A percentile compares a stretch with the other conserved stretches of the same genome.
phyloP scores from a whole-genome alignment of 805 yeast genomes.

The Metschnikowia aberdeeniae region DNA sequence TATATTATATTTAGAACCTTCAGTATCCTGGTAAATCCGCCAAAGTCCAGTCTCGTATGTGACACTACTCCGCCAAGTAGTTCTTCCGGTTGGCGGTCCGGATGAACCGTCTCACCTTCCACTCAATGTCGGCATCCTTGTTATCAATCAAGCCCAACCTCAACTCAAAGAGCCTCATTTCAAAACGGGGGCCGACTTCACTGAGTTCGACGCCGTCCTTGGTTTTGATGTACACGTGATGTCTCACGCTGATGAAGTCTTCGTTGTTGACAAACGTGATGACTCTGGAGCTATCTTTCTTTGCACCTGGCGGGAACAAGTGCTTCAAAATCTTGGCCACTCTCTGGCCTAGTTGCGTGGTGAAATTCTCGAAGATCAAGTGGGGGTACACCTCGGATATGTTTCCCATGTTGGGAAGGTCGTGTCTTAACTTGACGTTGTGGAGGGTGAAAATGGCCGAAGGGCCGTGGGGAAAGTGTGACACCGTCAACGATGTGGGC shows the following conservation, averaged over 20 bases:
- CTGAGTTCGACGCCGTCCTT: slow-evolving; percentile 87
- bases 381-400: slow-evolving; percentile 93
- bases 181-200: slow-evolving; percentile 98
- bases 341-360: slow-evolving; percentile 74
- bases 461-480: slow-evolving; percentile 98
- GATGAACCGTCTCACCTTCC: slow-evolving; percentile 90
- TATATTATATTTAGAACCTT: slow-evolving; percentile 1
- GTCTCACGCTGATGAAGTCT: slow-evolving; percentile 91
- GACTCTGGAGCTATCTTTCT: slow-evolving; percentile 85
- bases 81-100: slow-evolving; percentile 96
- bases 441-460: slow-evolving; percentile 91
- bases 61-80: slow-evolving; percentile 48
- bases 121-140: slow-evolving; percentile 96
- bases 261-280: slow-evolving; percentile 86
- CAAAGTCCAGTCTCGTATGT: background rate
- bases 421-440: slow-evolving; percentile 92
- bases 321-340: slow-evolving; percentile 79
- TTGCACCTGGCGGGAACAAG: slow-evolving; percentile 95
- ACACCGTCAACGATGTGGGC: slow-evolving; percentile 87
- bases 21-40: background rate
- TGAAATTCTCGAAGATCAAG: slow-evolving; percentile 85
- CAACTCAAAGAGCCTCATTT: slow-evolving; percentile 88
- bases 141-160: slow-evolving; percentile 89
- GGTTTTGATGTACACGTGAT: slow-evolving; percentile 88
- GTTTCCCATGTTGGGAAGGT: slow-evolving; percentile 78